phyloP scores from a whole-genome alignment of 306 rosid species.

The Canavalia ensiformis region DNA sequence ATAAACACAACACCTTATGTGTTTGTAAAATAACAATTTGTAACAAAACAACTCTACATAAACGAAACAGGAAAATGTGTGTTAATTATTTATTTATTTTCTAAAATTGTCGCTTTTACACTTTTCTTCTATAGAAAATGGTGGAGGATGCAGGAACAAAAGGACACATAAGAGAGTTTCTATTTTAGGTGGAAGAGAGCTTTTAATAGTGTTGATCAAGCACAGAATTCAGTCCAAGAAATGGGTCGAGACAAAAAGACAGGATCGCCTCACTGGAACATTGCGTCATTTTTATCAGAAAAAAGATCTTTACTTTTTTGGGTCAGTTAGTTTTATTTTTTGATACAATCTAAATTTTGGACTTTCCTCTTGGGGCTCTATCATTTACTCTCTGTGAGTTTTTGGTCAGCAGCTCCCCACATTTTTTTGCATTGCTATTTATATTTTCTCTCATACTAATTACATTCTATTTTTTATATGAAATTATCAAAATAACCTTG shows the following conservation, averaged over 20 bases:
- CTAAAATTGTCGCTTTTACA: not conserved
- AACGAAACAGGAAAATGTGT: not conserved
- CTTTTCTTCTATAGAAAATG: not conserved
- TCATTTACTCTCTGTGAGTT: not conserved
- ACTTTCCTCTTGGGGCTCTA: constrained; percentile 6
- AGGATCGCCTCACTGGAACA: not conserved
- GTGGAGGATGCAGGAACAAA: not conserved
- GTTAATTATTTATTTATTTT: not conserved
- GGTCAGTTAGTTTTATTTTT: too few relatives aligned
- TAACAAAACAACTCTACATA: not conserved
- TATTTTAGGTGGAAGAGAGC: not conserved
- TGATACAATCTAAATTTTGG: not conserved
- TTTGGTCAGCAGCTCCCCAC: not conserved
- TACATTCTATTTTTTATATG: too few relatives aligned
- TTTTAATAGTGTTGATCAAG: not conserved
- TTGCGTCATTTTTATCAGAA: too few relatives aligned
- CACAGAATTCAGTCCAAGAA: not conserved
- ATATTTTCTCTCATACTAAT: too few relatives aligned
- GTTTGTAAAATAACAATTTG: not conserved
- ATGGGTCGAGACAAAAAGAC: not conserved
- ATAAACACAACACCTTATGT: not conserved
- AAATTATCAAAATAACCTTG: too few relatives aligned
- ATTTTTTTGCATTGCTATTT: too few relatives aligned
- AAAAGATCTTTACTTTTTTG: too few relatives aligned
- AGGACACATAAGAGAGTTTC: not conserved